phyloP scores from a whole-genome alignment of 2,329 filamentous ascomycete species.

The Fusarium sp. region DNA sequence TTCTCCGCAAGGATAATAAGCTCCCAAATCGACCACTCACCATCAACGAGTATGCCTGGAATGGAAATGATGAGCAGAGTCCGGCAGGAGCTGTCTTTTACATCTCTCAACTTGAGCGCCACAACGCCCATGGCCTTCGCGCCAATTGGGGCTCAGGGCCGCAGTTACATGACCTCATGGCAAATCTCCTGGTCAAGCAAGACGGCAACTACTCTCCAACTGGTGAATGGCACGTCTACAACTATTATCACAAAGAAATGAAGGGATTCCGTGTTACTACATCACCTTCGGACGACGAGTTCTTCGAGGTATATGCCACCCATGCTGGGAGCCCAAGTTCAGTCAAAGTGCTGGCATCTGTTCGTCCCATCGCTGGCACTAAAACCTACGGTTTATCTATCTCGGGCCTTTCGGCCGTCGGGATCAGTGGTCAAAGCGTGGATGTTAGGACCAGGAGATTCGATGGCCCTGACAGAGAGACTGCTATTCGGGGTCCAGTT shows the following conservation, averaged over 20 bases:
- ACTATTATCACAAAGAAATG: slow-evolving; percentile 26
- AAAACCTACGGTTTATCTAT: not conserved
- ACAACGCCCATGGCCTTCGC: not conserved
- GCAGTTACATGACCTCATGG: not conserved
- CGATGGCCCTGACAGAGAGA: not conserved
- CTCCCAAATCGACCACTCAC: not conserved
- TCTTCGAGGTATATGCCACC: slow-evolving; percentile 14
- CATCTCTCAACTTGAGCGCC: not conserved
- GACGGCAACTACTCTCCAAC: slow-evolving; percentile 15
- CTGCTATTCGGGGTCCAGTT: not conserved
- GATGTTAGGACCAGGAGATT: not conserved
- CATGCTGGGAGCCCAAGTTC: slow-evolving; percentile 1
- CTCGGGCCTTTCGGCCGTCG: not conserved
- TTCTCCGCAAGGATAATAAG: not conserved
- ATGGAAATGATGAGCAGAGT: not conserved
- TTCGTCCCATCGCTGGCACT: not conserved
- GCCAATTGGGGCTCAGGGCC: slow-evolving; percentile 10
- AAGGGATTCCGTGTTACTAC: slow-evolving; percentile 12
- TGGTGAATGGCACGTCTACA: slow-evolving; percentile 28
- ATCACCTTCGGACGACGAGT: slow-evolving; percentile 1
- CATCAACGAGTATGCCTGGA: slow-evolving; percentile 13
- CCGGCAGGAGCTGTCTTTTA: slow-evolving; percentile 26
- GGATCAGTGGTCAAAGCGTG: not conserved
- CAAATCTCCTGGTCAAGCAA: slow-evolving; percentile 15
- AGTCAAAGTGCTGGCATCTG: slow-evolving; percentile 2